Conservation (phyloP, 306 rosid species). For the Alnus rubra region DNA sequence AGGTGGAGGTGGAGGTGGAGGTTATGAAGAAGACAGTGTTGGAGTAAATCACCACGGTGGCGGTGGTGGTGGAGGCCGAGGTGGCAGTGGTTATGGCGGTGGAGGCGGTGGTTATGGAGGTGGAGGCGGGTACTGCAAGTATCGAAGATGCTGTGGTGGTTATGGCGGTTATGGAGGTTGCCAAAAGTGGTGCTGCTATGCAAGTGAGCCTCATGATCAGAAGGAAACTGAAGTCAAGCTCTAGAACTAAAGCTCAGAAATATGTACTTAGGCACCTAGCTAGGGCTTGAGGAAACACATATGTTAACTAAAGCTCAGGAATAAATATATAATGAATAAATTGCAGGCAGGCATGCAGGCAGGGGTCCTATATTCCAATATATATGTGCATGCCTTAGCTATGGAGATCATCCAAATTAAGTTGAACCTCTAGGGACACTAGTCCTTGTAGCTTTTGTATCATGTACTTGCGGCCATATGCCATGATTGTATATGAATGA, state of each 20-base stretch:
- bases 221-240: neutral
- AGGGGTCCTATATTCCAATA: neutral
- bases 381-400: neutral
- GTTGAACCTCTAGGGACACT: too few relatives aligned
- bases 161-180: too few relatives aligned
- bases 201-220: neutral
- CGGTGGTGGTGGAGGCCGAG: neutral
- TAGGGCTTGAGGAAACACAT: too few relatives aligned
- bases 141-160: too few relatives aligned
- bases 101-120: neutral
- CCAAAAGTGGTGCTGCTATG: neutral
- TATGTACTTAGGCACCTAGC: neutral
- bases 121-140: too few relatives aligned
- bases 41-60: neutral
- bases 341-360: neutral
- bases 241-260: neutral
- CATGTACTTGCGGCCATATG: too few relatives aligned
- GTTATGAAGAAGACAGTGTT: neutral
- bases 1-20: neutral
- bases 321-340: neutral
- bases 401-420: too few relatives aligned
- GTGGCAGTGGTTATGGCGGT: neutral
- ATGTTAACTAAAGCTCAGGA: too few relatives aligned
- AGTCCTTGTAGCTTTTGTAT: neutral
- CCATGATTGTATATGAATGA: too few relatives aligned